phyloP scores from a whole-genome alignment of 257 asterid species.

The Solanum raphanifolium region DNA sequence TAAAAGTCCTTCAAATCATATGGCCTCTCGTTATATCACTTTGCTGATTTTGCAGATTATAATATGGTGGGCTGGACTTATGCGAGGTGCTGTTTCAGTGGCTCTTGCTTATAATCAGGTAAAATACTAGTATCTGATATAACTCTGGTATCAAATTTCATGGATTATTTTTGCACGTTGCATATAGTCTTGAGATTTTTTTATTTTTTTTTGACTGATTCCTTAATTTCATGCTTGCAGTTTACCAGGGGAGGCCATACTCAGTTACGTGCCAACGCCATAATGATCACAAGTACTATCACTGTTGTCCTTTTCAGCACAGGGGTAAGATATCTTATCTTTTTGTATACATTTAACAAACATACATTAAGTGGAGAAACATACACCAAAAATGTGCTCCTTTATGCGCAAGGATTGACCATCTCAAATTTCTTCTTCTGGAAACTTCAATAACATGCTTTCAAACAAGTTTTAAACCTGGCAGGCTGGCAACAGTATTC shows the following conservation, averaged over 20 bases:
- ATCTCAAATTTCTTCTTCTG: not conserved
- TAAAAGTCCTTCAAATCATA: not conserved
- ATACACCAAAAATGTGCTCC: not conserved
- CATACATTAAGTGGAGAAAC: not conserved
- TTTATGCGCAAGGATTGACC: not conserved
- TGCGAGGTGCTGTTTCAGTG: conserved; percentile 99
- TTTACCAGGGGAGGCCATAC: conserved; percentile 79
- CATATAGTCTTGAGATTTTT: not conserved
- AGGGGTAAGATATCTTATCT: conserved; percentile 47
- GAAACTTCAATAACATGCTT: not conserved
- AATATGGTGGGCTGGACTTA: conserved; percentile 99
- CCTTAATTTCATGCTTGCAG: conserved; percentile 28
- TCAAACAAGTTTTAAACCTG: not conserved
- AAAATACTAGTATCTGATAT: not conserved
- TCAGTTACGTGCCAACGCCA: conserved; percentile 55
- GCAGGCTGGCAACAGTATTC: not conserved
- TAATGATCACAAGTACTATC: conserved; percentile 93
- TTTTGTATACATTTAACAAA: not conserved
- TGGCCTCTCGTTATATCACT: not conserved
- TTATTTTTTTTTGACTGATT: not conserved
- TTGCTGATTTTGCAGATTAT: conserved; percentile 39
- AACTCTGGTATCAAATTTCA: not conserved
- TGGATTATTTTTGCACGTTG: not conserved
- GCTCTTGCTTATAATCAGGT: conserved; percentile 99
- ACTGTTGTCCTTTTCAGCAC: conserved; percentile 97